Conservation (phyloP, 495 filamentous ascomycete genomes). For the Jackrogersella multiformis region DNA sequence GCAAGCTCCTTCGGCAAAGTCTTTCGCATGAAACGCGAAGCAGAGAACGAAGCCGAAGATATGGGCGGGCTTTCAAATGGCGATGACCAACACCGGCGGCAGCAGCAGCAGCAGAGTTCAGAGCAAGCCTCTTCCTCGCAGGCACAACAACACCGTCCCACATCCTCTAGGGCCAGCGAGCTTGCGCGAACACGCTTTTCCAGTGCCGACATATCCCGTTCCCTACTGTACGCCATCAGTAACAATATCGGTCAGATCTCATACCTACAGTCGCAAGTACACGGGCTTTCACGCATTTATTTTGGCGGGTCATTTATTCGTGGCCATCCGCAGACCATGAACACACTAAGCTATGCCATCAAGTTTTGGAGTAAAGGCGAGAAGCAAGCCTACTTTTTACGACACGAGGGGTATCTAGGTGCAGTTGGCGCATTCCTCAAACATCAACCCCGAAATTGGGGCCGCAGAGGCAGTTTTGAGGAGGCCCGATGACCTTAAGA, state of each 20-base stretch:
- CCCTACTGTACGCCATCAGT: conserved; percentile 81
- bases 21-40: conserved; percentile 80
- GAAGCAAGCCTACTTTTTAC: conserved; percentile 94
- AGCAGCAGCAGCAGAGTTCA: conserved; percentile 25
- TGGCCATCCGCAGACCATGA: conserved; percentile 96
- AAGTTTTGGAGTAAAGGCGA: conserved; percentile 95
- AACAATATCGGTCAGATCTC: conserved; percentile 99
- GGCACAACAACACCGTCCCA: conserved; percentile 22
- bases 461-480: conserved; percentile 77
- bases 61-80: conserved; percentile 68
- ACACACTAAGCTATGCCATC: conserved; percentile 94
- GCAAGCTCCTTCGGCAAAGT: conserved; percentile 97
- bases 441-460: conserved; percentile 91
- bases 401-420: conserved; percentile 97
- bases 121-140: conserved; percentile 27
- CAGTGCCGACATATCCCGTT: conserved; percentile 61
- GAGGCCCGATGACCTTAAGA: conserved; percentile 38
- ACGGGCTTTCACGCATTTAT: conserved; percentile 90
- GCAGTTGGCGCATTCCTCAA: conserved; percentile 95
- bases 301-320: conserved; percentile 98
- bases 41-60: conserved; percentile 81
- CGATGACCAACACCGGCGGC: conserved; percentile 48
- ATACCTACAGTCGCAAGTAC: conserved; percentile 92
- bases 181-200: conserved; percentile 51
- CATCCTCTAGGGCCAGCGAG: conserved; percentile 26